Percentiles rank a stretch among this genome's conserved stretches.
phyloP scores from a whole-genome alignment of 1,284 basidiomycete species.

The Pseudozyma sp. region DNA sequence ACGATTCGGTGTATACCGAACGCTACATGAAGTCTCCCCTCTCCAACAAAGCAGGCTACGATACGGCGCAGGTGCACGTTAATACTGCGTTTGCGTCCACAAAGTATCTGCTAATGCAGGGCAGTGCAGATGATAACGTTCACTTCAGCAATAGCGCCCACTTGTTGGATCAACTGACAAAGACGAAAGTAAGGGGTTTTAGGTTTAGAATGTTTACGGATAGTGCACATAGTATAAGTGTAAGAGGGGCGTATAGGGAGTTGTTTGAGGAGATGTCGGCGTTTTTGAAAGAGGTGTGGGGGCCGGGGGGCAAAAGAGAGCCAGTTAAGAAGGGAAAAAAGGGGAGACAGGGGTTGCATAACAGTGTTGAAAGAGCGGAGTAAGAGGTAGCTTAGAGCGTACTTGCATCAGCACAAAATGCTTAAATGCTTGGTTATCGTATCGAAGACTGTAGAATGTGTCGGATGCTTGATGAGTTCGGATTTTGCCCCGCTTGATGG shows the following conservation, averaged over 20 bases:
- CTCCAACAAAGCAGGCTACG: slow-evolving; percentile 83
- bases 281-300: slow-evolving; percentile 88
- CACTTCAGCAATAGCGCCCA: slow-evolving; percentile 92
- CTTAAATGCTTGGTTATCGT: neutral
- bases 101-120: slow-evolving; percentile 88
- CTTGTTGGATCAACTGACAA: slow-evolving; percentile 89
- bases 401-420: neutral
- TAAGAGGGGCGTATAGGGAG: slow-evolving; percentile 82
- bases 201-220: slow-evolving; percentile 96
- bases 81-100: slow-evolving; percentile 83
- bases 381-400: no score
- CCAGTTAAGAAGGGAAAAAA: slow-evolving; percentile 22
- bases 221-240: slow-evolving; percentile 80
- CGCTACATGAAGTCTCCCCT: slow-evolving; percentile 92
- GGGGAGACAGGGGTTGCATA: slow-evolving; percentile 24
- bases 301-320: slow-evolving; percentile 25
- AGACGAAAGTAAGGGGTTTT: slow-evolving; percentile 79
- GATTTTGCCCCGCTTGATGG: no score
- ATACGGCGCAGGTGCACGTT: slow-evolving; percentile 83
- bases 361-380: slow-evolving; percentile 26
- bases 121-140: slow-evolving; percentile 70
- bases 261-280: slow-evolving; percentile 85
- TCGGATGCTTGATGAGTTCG: neutral
- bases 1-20: slow-evolving; percentile 90
- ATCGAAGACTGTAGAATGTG: neutral